Evolutionary conservation across 2,329 filamentous ascomycete genomes (phyloP), one percentile per base, ranked within the genome.

Genomic region (Alternaria alternata): DNA sequence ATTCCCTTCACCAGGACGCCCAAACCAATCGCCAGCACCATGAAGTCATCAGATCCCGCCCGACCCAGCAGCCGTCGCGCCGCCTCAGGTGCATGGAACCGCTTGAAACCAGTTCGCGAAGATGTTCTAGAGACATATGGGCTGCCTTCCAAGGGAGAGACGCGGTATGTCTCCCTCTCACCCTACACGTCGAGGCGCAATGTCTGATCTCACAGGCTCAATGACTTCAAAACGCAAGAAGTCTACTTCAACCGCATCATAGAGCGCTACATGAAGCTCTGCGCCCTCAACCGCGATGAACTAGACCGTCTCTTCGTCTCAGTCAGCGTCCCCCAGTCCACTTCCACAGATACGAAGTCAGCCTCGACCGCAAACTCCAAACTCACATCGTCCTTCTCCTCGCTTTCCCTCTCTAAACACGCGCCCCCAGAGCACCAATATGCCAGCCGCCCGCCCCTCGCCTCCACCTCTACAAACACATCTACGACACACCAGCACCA

Each of bases 111-210:
- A 12, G 85, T 89, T 61, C 87, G 90, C 44, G 82, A 88, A 58
- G 93, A 97, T 77, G 87, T 91, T 14, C 83, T 98, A 28, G 91
- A 96, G 69, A 86, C 84, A 61, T 91, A 96, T 67, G 94, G 94
- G 2, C 85, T 97, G 66, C 92, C 92, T 5, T 97, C 93, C 2
- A 97, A 97, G 75, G 94, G 94, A 53, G 94, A 98, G 78, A 91
- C 85, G 48, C 90, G 91, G 93, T 94, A 83, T 32, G 42, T 22
- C 41, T 30, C 38, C 51, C 32, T 34, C 32, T 20, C n/a, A 1
- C 8, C 12, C 9, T 3, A 18, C 24, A 7, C 20, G 3, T 44
- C 2, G 1, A 6, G 1, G 16, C 39, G 6, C 51, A 48, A 43
- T 30, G 6, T 18, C 64, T 57, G 8, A 39, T 8, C 9, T 4